Conservation (phyloP, 495 filamentous ascomycete genomes). For the Penicillium lagena region DNA sequence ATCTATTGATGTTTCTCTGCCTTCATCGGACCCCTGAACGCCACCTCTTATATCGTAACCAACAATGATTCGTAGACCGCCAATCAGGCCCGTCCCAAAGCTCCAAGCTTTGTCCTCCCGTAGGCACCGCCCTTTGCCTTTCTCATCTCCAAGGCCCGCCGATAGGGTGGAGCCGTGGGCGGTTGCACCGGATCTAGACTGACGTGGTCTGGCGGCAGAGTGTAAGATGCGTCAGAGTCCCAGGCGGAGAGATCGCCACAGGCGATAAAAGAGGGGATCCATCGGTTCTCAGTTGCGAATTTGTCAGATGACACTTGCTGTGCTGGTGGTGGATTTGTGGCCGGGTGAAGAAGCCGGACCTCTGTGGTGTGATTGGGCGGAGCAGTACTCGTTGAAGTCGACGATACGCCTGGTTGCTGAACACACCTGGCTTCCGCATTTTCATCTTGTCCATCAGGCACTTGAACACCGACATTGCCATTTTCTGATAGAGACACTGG, state of each 20-base stretch:
- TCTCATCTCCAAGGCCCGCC: conserved; percentile 79
- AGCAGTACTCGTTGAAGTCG: not conserved
- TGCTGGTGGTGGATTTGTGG: conserved; percentile 13
- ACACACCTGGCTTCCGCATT: conserved; percentile 22
- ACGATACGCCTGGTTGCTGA: not conserved
- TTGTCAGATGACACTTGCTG: conserved; percentile 19
- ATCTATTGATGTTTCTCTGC: no score
- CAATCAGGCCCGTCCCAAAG: conserved; percentile 19
- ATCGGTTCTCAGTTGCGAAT: conserved; percentile 46
- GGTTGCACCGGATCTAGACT: conserved; percentile 92
- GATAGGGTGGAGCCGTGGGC: conserved; percentile 92
- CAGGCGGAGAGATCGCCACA: conserved; percentile 93
- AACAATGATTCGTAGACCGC: no score
- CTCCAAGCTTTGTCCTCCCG: conserved; percentile 61
- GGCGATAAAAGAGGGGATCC: conserved; percentile 91
- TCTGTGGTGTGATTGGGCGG: conserved; percentile 12
- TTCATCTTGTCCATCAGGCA: conserved; percentile 45
- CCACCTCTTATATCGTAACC: no score
- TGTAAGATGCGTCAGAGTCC: conserved; percentile 91
- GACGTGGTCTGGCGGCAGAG: conserved; percentile 67
- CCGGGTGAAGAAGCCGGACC: conserved; percentile 22
- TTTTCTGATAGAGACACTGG: conserved; percentile 35
- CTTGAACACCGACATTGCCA: conserved; percentile 56
- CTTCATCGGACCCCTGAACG: no score
- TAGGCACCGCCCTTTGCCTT: conserved; percentile 71